Evolutionary conservation across 2,329 filamentous ascomycete species (phyloP), one percentile per base, ranked within the genome.

Genomic region (Colletotrichum sp.): DNA sequence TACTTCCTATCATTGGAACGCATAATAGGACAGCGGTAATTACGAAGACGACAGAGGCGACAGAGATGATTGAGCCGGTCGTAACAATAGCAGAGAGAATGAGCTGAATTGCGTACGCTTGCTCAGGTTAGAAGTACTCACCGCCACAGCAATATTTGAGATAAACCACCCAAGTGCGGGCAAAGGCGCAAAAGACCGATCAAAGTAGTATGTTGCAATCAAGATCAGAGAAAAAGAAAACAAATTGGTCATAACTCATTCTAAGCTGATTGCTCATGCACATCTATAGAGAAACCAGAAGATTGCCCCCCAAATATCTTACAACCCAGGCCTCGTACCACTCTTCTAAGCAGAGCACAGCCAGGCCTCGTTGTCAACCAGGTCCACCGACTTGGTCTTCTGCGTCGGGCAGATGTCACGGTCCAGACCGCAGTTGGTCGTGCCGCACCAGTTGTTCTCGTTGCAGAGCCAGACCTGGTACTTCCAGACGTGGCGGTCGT

Each of bases 391-490:
- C 24, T 72, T 72, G 3, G 69, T 67, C 24, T 59, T 67, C 60
- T 57, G 7, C n/a, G 2, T 6, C 0, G 69, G 44, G 49, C 69
- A 72, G 21, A 72, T 30, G 1, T 57, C 2, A 6, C 69, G 44
- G 44, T 32, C 30, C 39, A 39, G 16, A 21, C 69, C 69, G 49
- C 69, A 71, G 12, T 32, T 32, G 1, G 44, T 71, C 2, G 44
- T 59, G 13, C 62, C 69, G 24, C 69, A 71, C 44, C 30, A 59
- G 60, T 66, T 9, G 10, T 66, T 59, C 15, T 67, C 24, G 62
- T 71, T 26, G 62, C 69, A 71, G 21, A 71, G 24, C 60, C 60
- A 71, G 9, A 72, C 69, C 12, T n/a, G 52, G 62, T 72, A 72
- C n/a, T 18, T 72, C 30, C 6, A 39, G 26, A 72, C 62, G 18